Conservation (phyloP, 2,329 filamentous ascomycete species). For the Penicillium olsonii region DNA sequence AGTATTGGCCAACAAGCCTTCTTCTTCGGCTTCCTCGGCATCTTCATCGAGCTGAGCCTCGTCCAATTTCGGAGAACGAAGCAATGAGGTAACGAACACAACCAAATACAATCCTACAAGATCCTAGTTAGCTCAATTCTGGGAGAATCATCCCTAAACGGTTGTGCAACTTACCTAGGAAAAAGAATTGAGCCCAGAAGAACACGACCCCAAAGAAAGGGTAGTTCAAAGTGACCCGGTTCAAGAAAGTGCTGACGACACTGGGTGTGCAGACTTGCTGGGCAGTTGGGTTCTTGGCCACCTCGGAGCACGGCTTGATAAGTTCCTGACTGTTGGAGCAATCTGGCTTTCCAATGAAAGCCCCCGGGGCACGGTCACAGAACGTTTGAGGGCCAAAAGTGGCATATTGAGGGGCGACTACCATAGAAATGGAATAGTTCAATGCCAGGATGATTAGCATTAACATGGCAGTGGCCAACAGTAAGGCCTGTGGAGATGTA, state of each 20-base stretch:
- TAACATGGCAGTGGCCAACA: slow-evolving; percentile 87
- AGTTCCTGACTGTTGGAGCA: slow-evolving; percentile 68
- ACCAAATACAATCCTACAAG: slow-evolving; percentile 69
- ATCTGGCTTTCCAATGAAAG: slow-evolving; percentile 68
- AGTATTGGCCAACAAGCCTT: slow-evolving; percentile 83
- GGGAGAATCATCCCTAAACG: too few relatives aligned
- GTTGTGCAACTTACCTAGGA: slow-evolving; percentile 60
- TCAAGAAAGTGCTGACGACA: slow-evolving; percentile 88
- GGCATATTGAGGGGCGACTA: slow-evolving; percentile 93
- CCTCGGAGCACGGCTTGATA: slow-evolving; percentile 80
- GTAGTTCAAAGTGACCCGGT: slow-evolving; percentile 89
- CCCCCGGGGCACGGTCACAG: slow-evolving; percentile 70
- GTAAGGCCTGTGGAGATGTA: slow-evolving; percentile 86
- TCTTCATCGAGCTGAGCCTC: slow-evolving; percentile 81
- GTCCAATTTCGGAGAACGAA: slow-evolving; percentile 77
- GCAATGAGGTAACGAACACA: slow-evolving; percentile 74
- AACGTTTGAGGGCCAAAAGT: slow-evolving; percentile 94
- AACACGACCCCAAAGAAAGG: slow-evolving; percentile 90
- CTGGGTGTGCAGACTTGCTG: slow-evolving; percentile 85
- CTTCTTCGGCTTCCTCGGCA: slow-evolving; percentile 88
- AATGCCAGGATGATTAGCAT: slow-evolving; percentile 86
- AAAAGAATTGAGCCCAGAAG: slow-evolving; percentile 96
- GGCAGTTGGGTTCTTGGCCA: slow-evolving; percentile 68
- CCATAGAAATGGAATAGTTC: slow-evolving; percentile 89
- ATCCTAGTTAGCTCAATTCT: neutral